Percentiles rank a stretch among this genome's conserved stretches.
Evolutionary conservation across 345 rosid genomes (phyloP).

Genomic region (Citrus reticulata): DNA sequence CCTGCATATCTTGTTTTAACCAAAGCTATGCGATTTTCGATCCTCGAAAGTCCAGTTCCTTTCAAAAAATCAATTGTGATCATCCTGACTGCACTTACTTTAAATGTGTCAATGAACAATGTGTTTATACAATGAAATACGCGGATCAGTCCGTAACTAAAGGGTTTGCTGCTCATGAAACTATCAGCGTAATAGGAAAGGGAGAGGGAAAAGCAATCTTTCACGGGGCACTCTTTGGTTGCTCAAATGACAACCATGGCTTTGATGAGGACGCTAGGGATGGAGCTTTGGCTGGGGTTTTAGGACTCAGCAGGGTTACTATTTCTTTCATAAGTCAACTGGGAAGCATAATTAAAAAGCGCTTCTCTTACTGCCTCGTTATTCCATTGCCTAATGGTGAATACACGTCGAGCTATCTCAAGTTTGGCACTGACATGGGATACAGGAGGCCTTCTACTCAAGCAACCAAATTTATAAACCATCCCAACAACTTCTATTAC

Average conservation of each 20-base stretch:
- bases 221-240: not conserved
- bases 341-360: not conserved
- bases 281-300: not conserved
- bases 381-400: not conserved
- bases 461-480: not conserved
- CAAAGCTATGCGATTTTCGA: not conserved
- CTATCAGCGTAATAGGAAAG: not conserved
- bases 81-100: not conserved
- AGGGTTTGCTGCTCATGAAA: not conserved
- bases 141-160: not conserved
- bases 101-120: not conserved
- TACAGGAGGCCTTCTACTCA: not conserved
- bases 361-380: conserved; percentile 4
- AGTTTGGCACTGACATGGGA: not conserved
- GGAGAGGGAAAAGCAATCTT: not conserved
- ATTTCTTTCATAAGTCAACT: not conserved
- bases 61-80: not conserved
- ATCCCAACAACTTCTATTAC: not conserved
- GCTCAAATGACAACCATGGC: not conserved
- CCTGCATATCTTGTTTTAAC: not conserved
- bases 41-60: not conserved
- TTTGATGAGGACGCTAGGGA: not conserved
- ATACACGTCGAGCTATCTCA: not conserved
- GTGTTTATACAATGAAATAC: not conserved
- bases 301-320: not conserved